phyloP scores from a whole-genome alignment of 2,329 filamentous ascomycete species.

The Waltergamsia citrina region DNA sequence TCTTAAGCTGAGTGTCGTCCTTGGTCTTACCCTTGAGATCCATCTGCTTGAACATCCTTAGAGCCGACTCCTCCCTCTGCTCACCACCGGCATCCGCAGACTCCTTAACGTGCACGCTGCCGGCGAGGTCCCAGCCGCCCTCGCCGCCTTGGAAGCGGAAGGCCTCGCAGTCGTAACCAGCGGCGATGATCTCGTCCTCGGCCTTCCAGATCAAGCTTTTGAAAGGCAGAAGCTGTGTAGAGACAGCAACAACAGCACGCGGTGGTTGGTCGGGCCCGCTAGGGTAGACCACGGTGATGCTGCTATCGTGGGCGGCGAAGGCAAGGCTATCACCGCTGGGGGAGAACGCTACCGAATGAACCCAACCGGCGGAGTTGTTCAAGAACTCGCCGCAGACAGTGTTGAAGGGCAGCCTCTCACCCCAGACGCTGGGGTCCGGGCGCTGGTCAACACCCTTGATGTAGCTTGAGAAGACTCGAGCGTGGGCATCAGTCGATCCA shows the following conservation, averaged over 20 bases:
- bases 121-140: slow-evolving; percentile 73
- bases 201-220: slow-evolving; percentile 87
- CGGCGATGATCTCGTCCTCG: slow-evolving; percentile 89
- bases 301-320: slow-evolving; percentile 92
- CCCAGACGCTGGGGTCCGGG: slow-evolving; percentile 84
- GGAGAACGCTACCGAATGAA: slow-evolving; percentile 88
- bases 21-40: slow-evolving; percentile 89
- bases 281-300: slow-evolving; percentile 92
- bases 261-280: slow-evolving; percentile 85
- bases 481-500: slow-evolving; percentile 94
- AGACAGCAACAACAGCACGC: slow-evolving; percentile 79
- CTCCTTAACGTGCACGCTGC: slow-evolving; percentile 69
- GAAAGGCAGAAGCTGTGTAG: slow-evolving; percentile 84
- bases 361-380: slow-evolving; percentile 95
- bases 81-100: slow-evolving; percentile 51
- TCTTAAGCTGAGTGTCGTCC: slow-evolving; percentile 90
- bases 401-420: slow-evolving; percentile 92
- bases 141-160: slow-evolving; percentile 78
- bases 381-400: slow-evolving; percentile 95
- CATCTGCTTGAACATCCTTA: slow-evolving; percentile 99
- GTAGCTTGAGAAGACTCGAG: slow-evolving; percentile 88
- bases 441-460: slow-evolving; percentile 89
- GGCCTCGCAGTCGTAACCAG: slow-evolving; percentile 83
- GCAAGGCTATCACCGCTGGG: slow-evolving; percentile 88
- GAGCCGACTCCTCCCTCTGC: slow-evolving; percentile 75